phyloP scores from a whole-genome alignment of 139 green algal species.

The Deuterostichococcus epilithicus region DNA sequence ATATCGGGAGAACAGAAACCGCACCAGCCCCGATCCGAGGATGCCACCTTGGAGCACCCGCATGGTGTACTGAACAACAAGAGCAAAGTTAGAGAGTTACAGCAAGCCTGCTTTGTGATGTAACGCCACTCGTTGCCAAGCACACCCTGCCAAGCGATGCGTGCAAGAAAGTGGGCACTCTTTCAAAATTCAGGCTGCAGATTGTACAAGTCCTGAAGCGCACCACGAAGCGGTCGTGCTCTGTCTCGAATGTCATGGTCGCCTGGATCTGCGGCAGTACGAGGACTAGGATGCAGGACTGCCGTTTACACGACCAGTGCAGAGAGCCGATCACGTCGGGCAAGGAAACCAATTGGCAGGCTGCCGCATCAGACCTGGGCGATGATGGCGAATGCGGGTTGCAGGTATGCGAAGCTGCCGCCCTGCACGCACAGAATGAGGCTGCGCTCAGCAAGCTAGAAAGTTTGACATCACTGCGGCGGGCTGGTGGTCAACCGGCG shows the following conservation, averaged over 20 bases:
- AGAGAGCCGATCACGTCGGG: too few relatives aligned
- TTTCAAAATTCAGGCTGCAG: too few relatives aligned
- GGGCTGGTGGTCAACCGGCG: too few relatives aligned
- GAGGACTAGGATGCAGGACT: too few relatives aligned
- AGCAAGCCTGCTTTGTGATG: neutral
- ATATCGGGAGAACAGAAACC: too few relatives aligned
- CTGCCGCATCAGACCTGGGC: conserved; percentile 35
- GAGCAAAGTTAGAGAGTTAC: neutral
- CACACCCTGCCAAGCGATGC: too few relatives aligned
- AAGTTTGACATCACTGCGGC: neutral
- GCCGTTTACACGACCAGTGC: too few relatives aligned
- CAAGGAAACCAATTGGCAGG: too few relatives aligned
- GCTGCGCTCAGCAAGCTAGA: too few relatives aligned
- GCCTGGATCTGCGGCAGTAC: conserved; percentile 4
- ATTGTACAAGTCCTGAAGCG: too few relatives aligned
- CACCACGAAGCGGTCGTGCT: conserved; percentile 56
- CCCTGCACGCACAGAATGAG: conserved; percentile 14
- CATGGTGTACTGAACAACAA: conserved; percentile 52
- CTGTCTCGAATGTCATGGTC: conserved; percentile 19
- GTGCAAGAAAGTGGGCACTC: too few relatives aligned
- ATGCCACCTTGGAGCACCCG: conserved; percentile 55
- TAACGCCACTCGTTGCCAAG: too few relatives aligned
- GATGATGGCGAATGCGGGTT: conserved; percentile 51
- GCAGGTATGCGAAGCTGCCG: conserved; percentile 60
- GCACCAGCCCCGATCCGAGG: conserved; percentile 25